Conservation (phyloP, 1,139 yeast genomes). For the Suhomyces atakaporum region DNA sequence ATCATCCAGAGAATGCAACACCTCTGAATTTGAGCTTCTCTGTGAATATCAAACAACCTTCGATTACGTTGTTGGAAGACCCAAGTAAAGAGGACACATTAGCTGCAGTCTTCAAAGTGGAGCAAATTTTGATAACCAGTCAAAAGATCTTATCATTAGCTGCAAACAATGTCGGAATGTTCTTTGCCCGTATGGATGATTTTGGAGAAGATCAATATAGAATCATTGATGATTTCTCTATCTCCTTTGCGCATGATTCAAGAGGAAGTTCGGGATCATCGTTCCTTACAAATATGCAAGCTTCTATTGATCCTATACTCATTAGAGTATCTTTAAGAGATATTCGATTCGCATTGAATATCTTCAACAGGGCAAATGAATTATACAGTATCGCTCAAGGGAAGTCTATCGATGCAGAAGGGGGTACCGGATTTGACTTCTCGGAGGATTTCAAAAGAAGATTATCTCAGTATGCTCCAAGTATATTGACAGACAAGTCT, state of each 20-base stretch:
- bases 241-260: constrained; percentile 72
- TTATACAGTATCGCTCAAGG: constrained; percentile 37
- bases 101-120: constrained; percentile 88
- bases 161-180: constrained; percentile 84
- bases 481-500: constrained; percentile 51
- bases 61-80: constrained; percentile 78
- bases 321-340: constrained; percentile 85
- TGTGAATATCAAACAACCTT: constrained; percentile 74
- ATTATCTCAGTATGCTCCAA: constrained; percentile 66
- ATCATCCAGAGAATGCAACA: not conserved
- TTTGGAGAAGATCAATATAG: constrained; percentile 62
- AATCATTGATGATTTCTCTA: constrained; percentile 85
- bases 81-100: constrained; percentile 70
- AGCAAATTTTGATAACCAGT: constrained; percentile 71
- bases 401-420: constrained; percentile 18
- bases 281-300: constrained; percentile 62
- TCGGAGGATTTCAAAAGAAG: constrained; percentile 64
- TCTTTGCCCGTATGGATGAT: constrained; percentile 72
- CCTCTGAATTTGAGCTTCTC: constrained; percentile 43
- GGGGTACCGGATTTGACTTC: constrained; percentile 36
- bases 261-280: constrained; percentile 62
- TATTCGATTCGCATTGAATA: constrained; percentile 73
- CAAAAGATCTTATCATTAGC: constrained; percentile 67
- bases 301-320: constrained; percentile 78
- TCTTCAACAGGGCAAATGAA: constrained; percentile 70